These are phyloP conservation scores for Plasmodium adleri DNA, from an alignment of 169 alveolate species.

Conservation along the genomic window DNA sequence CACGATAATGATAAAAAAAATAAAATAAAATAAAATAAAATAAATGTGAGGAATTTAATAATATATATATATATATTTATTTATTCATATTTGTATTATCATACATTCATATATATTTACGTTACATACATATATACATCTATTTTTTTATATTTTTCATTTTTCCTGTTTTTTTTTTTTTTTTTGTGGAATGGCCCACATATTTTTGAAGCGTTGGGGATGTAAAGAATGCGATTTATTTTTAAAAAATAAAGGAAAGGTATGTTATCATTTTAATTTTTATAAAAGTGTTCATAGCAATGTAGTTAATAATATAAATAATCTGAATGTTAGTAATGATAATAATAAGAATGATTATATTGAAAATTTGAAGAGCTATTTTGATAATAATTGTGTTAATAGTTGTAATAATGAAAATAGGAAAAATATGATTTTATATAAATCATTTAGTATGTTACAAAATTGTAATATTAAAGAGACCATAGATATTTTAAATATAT, in stretches of 20 bases:
- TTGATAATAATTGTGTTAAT: too few species aligned
- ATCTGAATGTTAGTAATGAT: too few species aligned
- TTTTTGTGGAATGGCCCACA: too few species aligned
- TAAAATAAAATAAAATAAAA: too few species aligned
- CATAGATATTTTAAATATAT: slow-evolving; percentile 45
- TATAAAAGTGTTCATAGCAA: too few species aligned
- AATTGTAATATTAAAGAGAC: slow-evolving; percentile 55
- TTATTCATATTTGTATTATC: neutral
- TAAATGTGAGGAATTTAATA: neutral
- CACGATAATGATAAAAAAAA: neutral
- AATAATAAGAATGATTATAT: too few species aligned
- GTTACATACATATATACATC: neutral
- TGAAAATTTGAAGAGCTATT: too few species aligned
- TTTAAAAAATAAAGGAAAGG: slow-evolving; percentile 4
- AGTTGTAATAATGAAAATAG: neutral
- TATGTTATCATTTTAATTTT: too few species aligned
- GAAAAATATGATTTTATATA: slow-evolving; percentile 40
- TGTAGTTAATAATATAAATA: too few species aligned
- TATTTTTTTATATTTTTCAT: neutral
- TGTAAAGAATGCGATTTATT: slow-evolving; percentile 28
- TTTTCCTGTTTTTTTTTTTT: neutral
- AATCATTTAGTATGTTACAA: slow-evolving; percentile 10
- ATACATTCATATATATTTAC: neutral
- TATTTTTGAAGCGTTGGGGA: slow-evolving; percentile 18
- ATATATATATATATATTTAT: neutral